Conservation (phyloP, 2,329 filamentous ascomycete genomes). For the Aspergillus sergii region DNA sequence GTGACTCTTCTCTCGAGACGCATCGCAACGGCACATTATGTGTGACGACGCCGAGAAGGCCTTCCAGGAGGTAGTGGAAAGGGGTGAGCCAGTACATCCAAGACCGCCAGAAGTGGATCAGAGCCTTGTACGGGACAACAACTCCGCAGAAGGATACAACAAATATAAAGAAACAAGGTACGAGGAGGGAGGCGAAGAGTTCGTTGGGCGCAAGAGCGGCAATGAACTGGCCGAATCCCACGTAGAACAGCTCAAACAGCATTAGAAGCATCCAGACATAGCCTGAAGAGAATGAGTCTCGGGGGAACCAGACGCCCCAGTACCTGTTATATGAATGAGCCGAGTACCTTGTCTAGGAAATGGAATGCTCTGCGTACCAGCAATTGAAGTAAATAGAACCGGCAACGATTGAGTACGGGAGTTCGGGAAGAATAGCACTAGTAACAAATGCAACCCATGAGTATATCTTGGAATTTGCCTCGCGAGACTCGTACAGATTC, state of each 20-base stretch:
- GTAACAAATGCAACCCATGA: slow-evolving; percentile 72
- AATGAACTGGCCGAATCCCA: slow-evolving; percentile 68
- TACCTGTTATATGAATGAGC: slow-evolving; percentile 43
- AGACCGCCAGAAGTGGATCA: slow-evolving; percentile 67
- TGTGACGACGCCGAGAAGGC: slow-evolving; percentile 59
- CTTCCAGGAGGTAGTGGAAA: slow-evolving; percentile 68
- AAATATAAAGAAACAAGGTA: slow-evolving; percentile 70
- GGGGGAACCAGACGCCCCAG: slow-evolving; percentile 57
- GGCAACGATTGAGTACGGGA: slow-evolving; percentile 69
- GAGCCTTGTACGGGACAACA: slow-evolving; percentile 65
- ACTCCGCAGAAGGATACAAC: slow-evolving; percentile 75
- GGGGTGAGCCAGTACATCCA: slow-evolving; percentile 71
- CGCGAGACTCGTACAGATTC: slow-evolving; percentile 69
- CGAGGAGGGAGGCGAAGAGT: slow-evolving; percentile 65
- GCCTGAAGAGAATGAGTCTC: slow-evolving; percentile 60
- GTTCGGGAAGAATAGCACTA: slow-evolving; percentile 66
- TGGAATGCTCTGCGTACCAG: slow-evolving; percentile 52
- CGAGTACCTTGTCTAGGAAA: neutral
- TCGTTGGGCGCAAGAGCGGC: slow-evolving; percentile 69
- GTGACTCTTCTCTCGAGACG: slow-evolving; percentile 58
- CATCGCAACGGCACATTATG: slow-evolving; percentile 61
- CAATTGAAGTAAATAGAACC: slow-evolving; percentile 67
- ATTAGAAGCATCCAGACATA: slow-evolving; percentile 67
- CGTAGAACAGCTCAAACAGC: slow-evolving; percentile 67
- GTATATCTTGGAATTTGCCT: slow-evolving; percentile 79